These are phyloP conservation scores for Curvularia eragrostidis DNA, from an alignment of 2,329 filamentous ascomycete species.

Conservation along the genomic window DNA sequence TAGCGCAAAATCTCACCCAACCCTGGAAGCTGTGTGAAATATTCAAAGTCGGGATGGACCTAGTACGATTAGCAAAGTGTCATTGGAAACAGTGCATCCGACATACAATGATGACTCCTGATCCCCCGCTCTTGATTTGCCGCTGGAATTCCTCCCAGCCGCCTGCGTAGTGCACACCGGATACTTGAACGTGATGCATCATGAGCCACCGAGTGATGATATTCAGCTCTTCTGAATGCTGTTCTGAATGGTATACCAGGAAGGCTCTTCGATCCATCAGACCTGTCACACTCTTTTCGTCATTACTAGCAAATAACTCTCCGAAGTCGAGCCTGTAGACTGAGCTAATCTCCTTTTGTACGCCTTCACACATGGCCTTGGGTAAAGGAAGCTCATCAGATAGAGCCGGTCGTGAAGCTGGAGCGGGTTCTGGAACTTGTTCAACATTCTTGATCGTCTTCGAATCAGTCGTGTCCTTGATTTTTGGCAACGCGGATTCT, in stretches of 20 bases:
- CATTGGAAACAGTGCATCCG: not conserved
- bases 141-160: conserved; percentile 38
- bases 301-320: conserved; percentile 32
- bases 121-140: conserved; percentile 24
- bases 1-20: conserved; percentile 43
- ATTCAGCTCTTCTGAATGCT: conserved; percentile 40
- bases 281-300: conserved; percentile 1
- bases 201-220: conserved; percentile 43
- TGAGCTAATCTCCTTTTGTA: conserved; percentile 28
- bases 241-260: conserved; percentile 37
- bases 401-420: conserved; percentile 3
- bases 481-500: too few relatives aligned
- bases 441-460: not conserved
- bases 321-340: conserved; percentile 30
- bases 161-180: conserved; percentile 30
- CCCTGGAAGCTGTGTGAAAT: conserved; percentile 39
- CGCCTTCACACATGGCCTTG: conserved; percentile 7
- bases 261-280: conserved; percentile 34
- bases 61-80: conserved; percentile 17
- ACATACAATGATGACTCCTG: conserved; percentile 39
- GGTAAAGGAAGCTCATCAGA: not conserved
- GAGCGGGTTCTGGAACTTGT: not conserved
- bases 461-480: not conserved
- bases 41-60: conserved; percentile 43
- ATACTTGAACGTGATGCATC: conserved; percentile 39